Evolutionary conservation across 2,329 filamentous ascomycete species (phyloP).

Genomic region (Trichoderma koningiopsis): DNA sequence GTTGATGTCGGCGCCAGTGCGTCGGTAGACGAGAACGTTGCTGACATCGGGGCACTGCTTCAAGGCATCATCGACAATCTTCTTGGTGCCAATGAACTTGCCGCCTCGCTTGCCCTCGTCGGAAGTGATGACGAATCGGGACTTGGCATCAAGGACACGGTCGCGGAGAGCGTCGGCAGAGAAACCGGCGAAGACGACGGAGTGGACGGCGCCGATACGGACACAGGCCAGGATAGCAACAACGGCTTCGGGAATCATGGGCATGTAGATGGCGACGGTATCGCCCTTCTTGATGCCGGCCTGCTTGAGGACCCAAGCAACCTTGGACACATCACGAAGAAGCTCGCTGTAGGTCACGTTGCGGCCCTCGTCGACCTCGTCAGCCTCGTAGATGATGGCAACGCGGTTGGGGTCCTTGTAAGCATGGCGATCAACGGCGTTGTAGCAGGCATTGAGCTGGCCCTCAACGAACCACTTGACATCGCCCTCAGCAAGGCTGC

Average conservation of each 20-base stretch:
- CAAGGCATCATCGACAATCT: slow-evolving; percentile 96
- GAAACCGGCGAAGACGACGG: slow-evolving; percentile 96
- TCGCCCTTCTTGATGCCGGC: slow-evolving; percentile 98
- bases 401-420: slow-evolving; percentile 89
- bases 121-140: slow-evolving; percentile 92
- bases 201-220: slow-evolving; percentile 94
- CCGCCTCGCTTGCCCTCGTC: slow-evolving; percentile 98
- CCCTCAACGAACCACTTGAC: slow-evolving; percentile 95
- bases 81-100: slow-evolving; percentile 97
- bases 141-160: slow-evolving; percentile 86
- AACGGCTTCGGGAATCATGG: slow-evolving; percentile 97
- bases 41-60: slow-evolving; percentile 91
- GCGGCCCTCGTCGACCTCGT: slow-evolving; percentile 84
- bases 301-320: slow-evolving; percentile 85
- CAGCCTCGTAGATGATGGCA: slow-evolving; percentile 98
- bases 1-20: slow-evolving; percentile 89
- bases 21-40: slow-evolving; percentile 88
- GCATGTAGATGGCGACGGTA: slow-evolving; percentile 94
- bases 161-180: slow-evolving; percentile 94
- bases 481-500: slow-evolving; percentile 77
- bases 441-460: slow-evolving; percentile 92
- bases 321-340: slow-evolving; percentile 84
- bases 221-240: slow-evolving; percentile 88
- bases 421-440: slow-evolving; percentile 96
- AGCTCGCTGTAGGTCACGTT: slow-evolving; percentile 93